Evolutionary conservation across 148 eudicot genomes (phyloP), one percentile per base, ranked within the genome.

Genomic region (Heliamphora exappendiculata): DNA sequence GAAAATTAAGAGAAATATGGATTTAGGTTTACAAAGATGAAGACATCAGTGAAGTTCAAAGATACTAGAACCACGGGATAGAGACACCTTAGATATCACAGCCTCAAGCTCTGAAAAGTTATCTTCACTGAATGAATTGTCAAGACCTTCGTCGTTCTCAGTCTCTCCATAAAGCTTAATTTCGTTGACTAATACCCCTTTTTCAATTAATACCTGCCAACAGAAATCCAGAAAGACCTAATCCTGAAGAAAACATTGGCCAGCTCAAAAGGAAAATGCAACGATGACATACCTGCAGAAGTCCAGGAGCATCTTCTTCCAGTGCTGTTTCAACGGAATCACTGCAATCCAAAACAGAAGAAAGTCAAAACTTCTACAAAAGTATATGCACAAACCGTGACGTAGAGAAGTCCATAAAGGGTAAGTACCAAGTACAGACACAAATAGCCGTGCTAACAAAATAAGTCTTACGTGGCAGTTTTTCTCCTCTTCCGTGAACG

Each of bases 271-370:
- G 53, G 28, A 67, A 54, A 71, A 64, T 45, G 74, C 20, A 49
- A 70, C 6, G 13, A 37, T 57, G 69, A 66, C 51, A 41, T 83
- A 91, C 99, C 99, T 88, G 85, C 73, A 93, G 72, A 72, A 96
- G 98, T 77, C 87, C 99, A 50, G 99, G 99, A 78, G 93, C 94
- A 84, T 96, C 99, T 85, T 96, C 99, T 87, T 91, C 97, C 84
- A 96, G 72, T 29, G 99, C 99, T 70, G 89, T 88, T 85, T 88
- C 94, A 83, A 87, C 85, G 0, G 91, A 96, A 74, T 90, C 88
- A 68, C 99, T 96, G 90, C 81, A 83, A 67, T 70, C 29, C 24
- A 77, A 81, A 39, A 41, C 29, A 53, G 28, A 71, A 54, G 74
- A 80, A 81, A 64, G 36, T 72, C 78, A 29, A 29, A 29, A 64